Evolutionary conservation across 2,329 filamentous ascomycete genomes (phyloP).

Genomic region (Verticillium isaacii): DNA sequence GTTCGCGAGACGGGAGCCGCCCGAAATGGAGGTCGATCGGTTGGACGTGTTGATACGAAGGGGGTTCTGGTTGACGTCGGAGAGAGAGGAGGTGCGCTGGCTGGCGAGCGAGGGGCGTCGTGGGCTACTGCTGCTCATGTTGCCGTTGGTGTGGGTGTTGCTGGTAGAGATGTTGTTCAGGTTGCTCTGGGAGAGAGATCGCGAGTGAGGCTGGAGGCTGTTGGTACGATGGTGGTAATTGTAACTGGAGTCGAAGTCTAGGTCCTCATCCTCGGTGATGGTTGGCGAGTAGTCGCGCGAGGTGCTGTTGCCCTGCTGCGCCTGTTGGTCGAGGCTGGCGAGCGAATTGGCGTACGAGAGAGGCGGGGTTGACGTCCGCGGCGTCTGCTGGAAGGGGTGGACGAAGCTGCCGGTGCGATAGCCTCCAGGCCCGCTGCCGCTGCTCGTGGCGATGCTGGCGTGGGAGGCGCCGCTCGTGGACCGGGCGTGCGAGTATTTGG

Average conservation of each 20-base stretch:
- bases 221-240: conserved; percentile 5
- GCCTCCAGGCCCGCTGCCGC: conserved; percentile 37
- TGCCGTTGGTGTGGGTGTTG: conserved; percentile 14
- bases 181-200: conserved; percentile 18
- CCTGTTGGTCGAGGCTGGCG: conserved; percentile 37
- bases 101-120: conserved; percentile 32
- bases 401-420: conserved; percentile 45
- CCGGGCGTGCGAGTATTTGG: conserved; percentile 49
- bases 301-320: conserved; percentile 20
- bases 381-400: conserved; percentile 62
- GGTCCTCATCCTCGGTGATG: conserved; percentile 49
- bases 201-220: conserved; percentile 13
- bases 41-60: conserved; percentile 19
- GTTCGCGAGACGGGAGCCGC: conserved; percentile 34
- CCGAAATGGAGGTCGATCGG: conserved; percentile 16
- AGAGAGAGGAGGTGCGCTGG: conserved; percentile 33
- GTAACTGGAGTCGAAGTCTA: conserved; percentile 16
- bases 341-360: conserved; percentile 54
- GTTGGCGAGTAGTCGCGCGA: conserved; percentile 50
- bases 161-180: conserved; percentile 16
- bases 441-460: conserved; percentile 46
- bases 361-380: conserved; percentile 55
- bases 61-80: conserved; percentile 22
- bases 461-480: conserved; percentile 56
- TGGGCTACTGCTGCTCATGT: not conserved